Conservation (phyloP, 768 basidiomycete genomes). For the Hortiboletus campestris region DNA sequence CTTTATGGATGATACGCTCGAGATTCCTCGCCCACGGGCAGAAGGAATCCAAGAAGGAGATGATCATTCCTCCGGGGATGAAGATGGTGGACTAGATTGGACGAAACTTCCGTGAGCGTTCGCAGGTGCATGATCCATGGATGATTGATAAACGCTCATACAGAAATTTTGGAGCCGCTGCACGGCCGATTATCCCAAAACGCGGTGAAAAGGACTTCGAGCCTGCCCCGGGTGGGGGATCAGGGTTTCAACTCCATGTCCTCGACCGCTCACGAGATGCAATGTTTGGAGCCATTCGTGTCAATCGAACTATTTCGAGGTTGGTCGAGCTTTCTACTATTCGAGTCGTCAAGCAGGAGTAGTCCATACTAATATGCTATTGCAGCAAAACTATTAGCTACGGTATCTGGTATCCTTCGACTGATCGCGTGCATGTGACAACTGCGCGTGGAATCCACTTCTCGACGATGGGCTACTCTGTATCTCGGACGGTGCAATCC, state of each 20-base stretch:
- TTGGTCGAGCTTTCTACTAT: slow-evolving; percentile 30
- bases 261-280: slow-evolving; percentile 78
- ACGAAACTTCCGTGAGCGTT: slow-evolving; percentile 62
- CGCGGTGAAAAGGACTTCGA: slow-evolving; percentile 98
- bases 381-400: slow-evolving; percentile 75
- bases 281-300: slow-evolving; percentile 80
- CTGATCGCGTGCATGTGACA: slow-evolving; percentile 65
- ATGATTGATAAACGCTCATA: slow-evolving; percentile 1
- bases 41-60: slow-evolving; percentile 27
- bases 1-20: slow-evolving; percentile 63
- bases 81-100: slow-evolving; percentile 80
- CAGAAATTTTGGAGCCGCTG: slow-evolving; percentile 26
- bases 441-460: slow-evolving; percentile 83
- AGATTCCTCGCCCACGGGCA: slow-evolving; percentile 34
- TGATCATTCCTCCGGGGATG: slow-evolving; percentile 63
- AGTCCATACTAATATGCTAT: neutral
- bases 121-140: neutral
- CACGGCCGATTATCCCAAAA: slow-evolving; percentile 82
- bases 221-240: slow-evolving; percentile 62
- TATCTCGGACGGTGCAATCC: slow-evolving; percentile 43
- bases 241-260: slow-evolving; percentile 76
- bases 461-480: slow-evolving; percentile 76
- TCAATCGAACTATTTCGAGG: slow-evolving; percentile 76
- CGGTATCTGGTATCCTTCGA: slow-evolving; percentile 71
- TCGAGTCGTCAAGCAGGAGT: neutral